phyloP scores from a whole-genome alignment of 768 basidiomycete species.

The Boletus barrowsii region DNA sequence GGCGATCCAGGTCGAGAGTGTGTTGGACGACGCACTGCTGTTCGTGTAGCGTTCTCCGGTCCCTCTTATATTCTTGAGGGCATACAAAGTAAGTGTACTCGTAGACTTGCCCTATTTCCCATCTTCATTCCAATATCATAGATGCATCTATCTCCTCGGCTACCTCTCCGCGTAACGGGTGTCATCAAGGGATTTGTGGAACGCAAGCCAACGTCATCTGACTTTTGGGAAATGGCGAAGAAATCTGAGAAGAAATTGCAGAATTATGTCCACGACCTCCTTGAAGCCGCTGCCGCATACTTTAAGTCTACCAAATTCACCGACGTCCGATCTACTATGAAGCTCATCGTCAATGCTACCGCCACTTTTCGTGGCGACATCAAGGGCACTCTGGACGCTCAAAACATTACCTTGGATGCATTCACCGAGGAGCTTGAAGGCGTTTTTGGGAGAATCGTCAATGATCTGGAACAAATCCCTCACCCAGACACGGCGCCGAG shows the following conservation, averaged over 20 bases:
- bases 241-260: not conserved
- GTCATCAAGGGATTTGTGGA: not conserved
- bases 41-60: not conserved
- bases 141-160: not conserved
- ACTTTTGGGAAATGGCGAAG: conserved; percentile 14
- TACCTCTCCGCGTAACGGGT: not conserved
- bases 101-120: not conserved
- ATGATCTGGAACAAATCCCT: not conserved
- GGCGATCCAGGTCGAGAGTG: not conserved
- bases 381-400: conserved; percentile 3
- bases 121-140: not conserved
- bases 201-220: not conserved
- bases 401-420: not conserved
- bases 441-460: not conserved
- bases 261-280: conserved; percentile 6
- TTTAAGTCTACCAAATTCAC: conserved; percentile 5
- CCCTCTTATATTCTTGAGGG: not conserved
- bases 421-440: conserved; percentile 9
- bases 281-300: not conserved
- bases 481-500: not conserved
- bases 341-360: conserved; percentile 5
- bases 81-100: not conserved
- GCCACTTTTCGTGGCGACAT: conserved; percentile 9
- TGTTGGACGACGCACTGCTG: not conserved
- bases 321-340: conserved; percentile 1